A percentile compares a stretch with the other conserved stretches of the same genome.
These are phyloP conservation scores for Globisporangium acanthophoron DNA, from an alignment of 352 stramenopile genomes.

Conservation along the genomic window DNA sequence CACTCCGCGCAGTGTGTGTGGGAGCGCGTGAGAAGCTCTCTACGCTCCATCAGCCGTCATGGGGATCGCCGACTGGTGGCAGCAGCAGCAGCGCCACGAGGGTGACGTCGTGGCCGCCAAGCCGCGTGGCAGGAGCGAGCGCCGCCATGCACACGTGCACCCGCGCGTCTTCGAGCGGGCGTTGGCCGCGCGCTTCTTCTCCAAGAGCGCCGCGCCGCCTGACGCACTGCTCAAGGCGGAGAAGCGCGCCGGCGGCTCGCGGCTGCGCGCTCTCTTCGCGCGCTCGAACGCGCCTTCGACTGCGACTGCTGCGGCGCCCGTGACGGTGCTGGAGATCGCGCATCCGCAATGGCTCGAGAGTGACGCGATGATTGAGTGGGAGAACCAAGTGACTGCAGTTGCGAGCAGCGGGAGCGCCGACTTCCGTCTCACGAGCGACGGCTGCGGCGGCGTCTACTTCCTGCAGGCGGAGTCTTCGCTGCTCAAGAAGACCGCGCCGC, in stretches of 20 bases:
- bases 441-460: constrained; percentile 76
- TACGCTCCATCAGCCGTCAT: neutral
- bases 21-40: neutral
- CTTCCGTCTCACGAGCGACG: constrained; percentile 70
- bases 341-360: constrained; percentile 39
- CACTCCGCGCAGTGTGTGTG: neutral
- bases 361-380: constrained; percentile 35
- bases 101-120: neutral
- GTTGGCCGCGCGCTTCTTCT: constrained; percentile 10
- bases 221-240: neutral
- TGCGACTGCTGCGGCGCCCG: neutral
- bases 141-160: neutral
- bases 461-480: constrained; percentile 20
- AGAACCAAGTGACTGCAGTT: constrained; percentile 33
- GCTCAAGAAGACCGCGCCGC: constrained; percentile 19
- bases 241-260: neutral
- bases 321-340: neutral
- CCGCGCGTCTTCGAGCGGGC: constrained; percentile 12
- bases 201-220: neutral
- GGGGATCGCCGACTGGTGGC: constrained; percentile 14
- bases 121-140: constrained; percentile 11
- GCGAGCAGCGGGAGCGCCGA: constrained; percentile 22
- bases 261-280: constrained; percentile 9
- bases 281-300: neutral
- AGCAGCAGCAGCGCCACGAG: constrained; percentile 7